phyloP scores from a whole-genome alignment of 2,329 filamentous ascomycete species.

The Diplodia seriata region DNA sequence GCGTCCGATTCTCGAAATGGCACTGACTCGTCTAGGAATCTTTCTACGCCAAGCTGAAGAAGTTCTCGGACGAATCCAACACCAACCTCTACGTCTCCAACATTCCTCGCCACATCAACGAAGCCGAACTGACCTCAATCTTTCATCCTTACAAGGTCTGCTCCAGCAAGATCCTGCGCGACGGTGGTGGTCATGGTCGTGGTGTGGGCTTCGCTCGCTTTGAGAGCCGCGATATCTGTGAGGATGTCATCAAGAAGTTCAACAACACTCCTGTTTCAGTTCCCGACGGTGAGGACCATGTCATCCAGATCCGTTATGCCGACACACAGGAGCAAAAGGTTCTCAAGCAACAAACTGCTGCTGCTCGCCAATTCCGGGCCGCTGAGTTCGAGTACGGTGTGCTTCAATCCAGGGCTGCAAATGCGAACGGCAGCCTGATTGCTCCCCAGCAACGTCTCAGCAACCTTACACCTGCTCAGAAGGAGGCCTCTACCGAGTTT shows the following conservation, averaged over 20 bases:
- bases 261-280: constrained; percentile 72
- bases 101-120: constrained; percentile 87
- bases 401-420: constrained; percentile 29
- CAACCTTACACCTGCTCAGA: constrained; percentile 43
- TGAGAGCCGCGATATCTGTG: constrained; percentile 85
- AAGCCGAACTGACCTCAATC: constrained; percentile 80
- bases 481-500: constrained; percentile 46
- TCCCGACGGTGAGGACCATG: constrained; percentile 70
- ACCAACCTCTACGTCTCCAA: constrained; percentile 99
- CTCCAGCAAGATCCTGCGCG: constrained; percentile 93
- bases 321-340: constrained; percentile 97
- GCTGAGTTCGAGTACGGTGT: constrained; percentile 76
- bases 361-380: constrained; percentile 92
- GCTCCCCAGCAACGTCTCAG: constrained; percentile 45
- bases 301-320: constrained; percentile 93
- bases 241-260: constrained; percentile 85
- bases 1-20: constrained; percentile 32
- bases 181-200: constrained; percentile 89
- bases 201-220: constrained; percentile 98
- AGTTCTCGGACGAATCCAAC: constrained; percentile 84
- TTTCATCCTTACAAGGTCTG: constrained; percentile 83
- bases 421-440: constrained; percentile 36
- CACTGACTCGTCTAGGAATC: constrained; percentile 66
- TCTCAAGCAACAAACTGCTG: constrained; percentile 93
- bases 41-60: constrained; percentile 97